These are phyloP conservation scores for Rhizopus stolonifer DNA, from an alignment of 371 early-diverging fungal genomes.

Conservation along the genomic window DNA sequence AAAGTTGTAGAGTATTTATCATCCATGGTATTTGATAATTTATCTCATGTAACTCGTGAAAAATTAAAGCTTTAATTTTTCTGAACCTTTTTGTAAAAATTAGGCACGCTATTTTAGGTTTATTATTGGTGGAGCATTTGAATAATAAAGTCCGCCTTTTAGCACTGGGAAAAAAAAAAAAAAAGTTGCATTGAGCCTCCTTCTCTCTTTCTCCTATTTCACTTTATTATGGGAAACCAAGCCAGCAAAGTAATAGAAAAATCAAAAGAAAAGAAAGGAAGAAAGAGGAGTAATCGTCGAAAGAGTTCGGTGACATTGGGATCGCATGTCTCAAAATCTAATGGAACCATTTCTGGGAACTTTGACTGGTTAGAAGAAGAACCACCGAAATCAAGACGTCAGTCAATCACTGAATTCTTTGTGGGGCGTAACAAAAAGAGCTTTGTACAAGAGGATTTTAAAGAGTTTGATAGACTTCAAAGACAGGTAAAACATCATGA, in stretches of 20 bases:
- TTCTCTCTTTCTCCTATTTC: slow-evolving; percentile 8
- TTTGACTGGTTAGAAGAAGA: slow-evolving; percentile 46
- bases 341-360: slow-evolving; percentile 28
- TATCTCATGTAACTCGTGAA: no score
- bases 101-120: no score
- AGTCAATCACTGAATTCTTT: slow-evolving; percentile 49
- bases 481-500: slow-evolving; percentile 34
- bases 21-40: no score
- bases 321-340: slow-evolving; percentile 24
- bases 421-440: slow-evolving; percentile 33
- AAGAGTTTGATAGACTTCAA: slow-evolving; percentile 48
- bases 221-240: slow-evolving; percentile 40
- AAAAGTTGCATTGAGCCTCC: slow-evolving; percentile 3
- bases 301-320: slow-evolving; percentile 40
- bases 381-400: slow-evolving; percentile 25
- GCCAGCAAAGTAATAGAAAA: slow-evolving; percentile 41
- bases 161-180: slow-evolving; percentile 1
- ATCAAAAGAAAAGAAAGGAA: slow-evolving; percentile 28
- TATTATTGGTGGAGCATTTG: neutral
- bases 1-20: no score
- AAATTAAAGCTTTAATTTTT: no score
- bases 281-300: slow-evolving; percentile 24
- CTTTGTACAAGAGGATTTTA: slow-evolving; percentile 36
- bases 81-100: no score
- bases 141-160: neutral